A percentile compares a stretch with the other conserved stretches of the same genome.
phyloP scores from a whole-genome alignment of 352 stramenopile genomes.

The Vaucheria bursata region DNA sequence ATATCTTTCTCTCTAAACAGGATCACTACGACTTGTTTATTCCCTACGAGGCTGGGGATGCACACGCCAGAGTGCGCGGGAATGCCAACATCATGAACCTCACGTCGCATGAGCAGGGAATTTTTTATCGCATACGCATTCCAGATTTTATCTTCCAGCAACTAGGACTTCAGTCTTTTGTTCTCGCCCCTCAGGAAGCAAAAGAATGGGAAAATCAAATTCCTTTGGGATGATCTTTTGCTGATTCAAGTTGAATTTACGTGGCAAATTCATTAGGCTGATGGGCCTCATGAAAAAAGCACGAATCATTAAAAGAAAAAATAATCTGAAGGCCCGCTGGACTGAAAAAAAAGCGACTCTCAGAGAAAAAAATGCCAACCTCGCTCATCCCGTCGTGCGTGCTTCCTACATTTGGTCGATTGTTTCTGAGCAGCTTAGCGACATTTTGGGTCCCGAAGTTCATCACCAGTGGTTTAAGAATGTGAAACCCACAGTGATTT shows the following conservation, averaged over 20 bases:
- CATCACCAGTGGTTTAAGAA: not conserved
- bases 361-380: too few relatives aligned
- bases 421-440: not conserved
- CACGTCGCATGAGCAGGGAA: not conserved
- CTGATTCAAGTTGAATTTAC: too few relatives aligned
- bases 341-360: too few relatives aligned
- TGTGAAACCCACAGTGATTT: not conserved
- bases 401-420: not conserved
- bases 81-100: not conserved
- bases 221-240: not conserved
- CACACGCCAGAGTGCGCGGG: not conserved
- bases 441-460: not conserved
- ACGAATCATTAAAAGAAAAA: not conserved
- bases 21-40: constrained; percentile 3
- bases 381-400: not conserved
- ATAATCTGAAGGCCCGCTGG: too few relatives aligned
- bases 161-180: not conserved
- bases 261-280: too few relatives aligned
- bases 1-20: not conserved
- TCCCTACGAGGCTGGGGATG: not conserved
- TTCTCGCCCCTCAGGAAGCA: not conserved
- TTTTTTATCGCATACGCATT: constrained; percentile 2
- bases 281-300: constrained; percentile 2
- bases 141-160: not conserved
- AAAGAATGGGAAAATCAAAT: not conserved